Conservation (phyloP, 78 protist species). For the Protostelium mycophagum region DNA sequence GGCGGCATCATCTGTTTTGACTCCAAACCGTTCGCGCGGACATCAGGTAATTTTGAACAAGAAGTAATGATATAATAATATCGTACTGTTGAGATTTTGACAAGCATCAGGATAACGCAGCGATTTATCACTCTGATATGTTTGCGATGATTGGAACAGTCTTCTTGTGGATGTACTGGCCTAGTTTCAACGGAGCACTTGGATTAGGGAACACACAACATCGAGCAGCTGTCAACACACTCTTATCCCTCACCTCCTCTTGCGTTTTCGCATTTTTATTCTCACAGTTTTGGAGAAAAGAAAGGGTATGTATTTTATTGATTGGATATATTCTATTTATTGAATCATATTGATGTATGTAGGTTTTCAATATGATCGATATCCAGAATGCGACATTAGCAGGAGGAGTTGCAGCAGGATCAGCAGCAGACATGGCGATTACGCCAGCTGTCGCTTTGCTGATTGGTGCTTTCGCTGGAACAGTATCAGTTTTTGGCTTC, state of each 20-base stretch:
- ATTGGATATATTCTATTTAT: too few species aligned
- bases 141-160: conserved; percentile 87
- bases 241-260: conserved; percentile 30
- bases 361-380: conserved; percentile 71
- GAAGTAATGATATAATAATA: background rate
- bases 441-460: conserved; percentile 55
- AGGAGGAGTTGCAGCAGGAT: conserved; percentile 93
- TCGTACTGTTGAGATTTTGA: background rate
- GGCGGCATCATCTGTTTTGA: conserved; percentile 47
- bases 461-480: conserved; percentile 77
- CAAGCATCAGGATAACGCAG: conserved; percentile 6
- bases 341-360: too few species aligned
- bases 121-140: conserved; percentile 57
- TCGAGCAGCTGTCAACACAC: conserved; percentile 59
- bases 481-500: conserved; percentile 67
- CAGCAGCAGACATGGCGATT: conserved; percentile 57
- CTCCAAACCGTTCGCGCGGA: conserved; percentile 1
- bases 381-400: conserved; percentile 91
- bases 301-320: background rate
- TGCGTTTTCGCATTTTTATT: conserved; percentile 47
- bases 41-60: background rate
- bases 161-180: conserved; percentile 85
- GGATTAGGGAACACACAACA: conserved; percentile 46
- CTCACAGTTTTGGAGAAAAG: conserved; percentile 6
- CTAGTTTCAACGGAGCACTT: conserved; percentile 89